Evolutionary conservation across 2,329 filamentous ascomycete species (phyloP).

Genomic region (Pseudocercospora macadamiae): DNA sequence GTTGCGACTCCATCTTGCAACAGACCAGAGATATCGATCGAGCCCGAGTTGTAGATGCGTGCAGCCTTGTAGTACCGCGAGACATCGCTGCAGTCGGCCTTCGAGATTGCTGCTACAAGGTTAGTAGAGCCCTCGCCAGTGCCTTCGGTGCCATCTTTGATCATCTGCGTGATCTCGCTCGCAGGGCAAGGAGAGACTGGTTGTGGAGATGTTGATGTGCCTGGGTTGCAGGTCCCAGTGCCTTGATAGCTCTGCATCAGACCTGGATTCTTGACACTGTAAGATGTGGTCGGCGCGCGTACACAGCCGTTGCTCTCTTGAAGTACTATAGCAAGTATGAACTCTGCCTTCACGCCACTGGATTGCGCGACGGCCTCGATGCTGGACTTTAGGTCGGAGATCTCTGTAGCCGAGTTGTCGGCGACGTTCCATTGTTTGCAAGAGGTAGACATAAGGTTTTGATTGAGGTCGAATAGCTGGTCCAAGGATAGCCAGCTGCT

Average conservation of each 20-base stretch:
- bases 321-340: constrained; percentile 47
- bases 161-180: constrained; percentile 42
- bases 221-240: constrained; percentile 38
- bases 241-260: constrained; percentile 51
- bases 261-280: constrained; percentile 47
- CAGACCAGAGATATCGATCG: not conserved
- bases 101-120: constrained; percentile 30
- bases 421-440: constrained; percentile 38
- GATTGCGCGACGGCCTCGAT: constrained; percentile 37
- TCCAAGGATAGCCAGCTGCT: constrained; percentile 22
- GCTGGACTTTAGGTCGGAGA: constrained; percentile 40
- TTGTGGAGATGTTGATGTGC: constrained; percentile 21
- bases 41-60: constrained; percentile 53
- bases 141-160: constrained; percentile 46
- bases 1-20: constrained; percentile 7
- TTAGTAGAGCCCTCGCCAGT: constrained; percentile 46
- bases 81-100: constrained; percentile 35
- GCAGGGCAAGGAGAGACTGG: constrained; percentile 43
- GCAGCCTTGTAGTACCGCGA: constrained; percentile 51
- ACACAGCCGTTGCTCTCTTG: constrained; percentile 51
- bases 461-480: constrained; percentile 36
- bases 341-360: constrained; percentile 42
- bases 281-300: constrained; percentile 45
- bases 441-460: constrained; percentile 37
- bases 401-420: constrained; percentile 44